Base-by-base conservation (phyloP, 208 protist genomes). In the Acanthamoeba castellanii region DNA sequence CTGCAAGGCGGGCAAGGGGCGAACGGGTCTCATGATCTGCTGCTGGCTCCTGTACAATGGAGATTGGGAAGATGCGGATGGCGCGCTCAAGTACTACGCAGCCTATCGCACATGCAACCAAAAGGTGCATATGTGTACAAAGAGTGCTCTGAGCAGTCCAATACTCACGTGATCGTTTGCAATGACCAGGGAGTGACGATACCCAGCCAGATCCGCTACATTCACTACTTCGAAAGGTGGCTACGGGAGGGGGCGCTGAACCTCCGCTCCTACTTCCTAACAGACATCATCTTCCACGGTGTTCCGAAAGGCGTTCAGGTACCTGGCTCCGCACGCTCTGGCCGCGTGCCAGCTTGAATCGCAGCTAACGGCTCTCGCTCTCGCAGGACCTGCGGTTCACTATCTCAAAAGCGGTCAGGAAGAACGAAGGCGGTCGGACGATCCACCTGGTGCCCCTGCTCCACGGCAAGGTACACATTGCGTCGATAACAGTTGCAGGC, bases 1-100 rank as follows among this genome's bases (percentile, higher is more conserved):
- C n/a, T 93, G 88, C 37, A 93, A 93, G 88, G 88, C 88, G 0
- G 88, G 88, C 4, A 93, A 93, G 88, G 81, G 81, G 9, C 42
- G 81, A 59, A 88, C 81, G 42, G 81, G 81, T 9, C 52, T 88
- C 13, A 88, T 88, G 81, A 88, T 88, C 22, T 88, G 81, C 32
- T 88, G 81, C 42, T 88, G 81, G 81, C 47, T 88, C 16, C 25
- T 88, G 9, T 88, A 45, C 32, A 88, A 50, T 27, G 30, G 30
- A 27, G 45, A 88, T 16, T 88, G 81, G 81, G 34, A 50, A 27
- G 20, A n/a, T 6, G 81, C 81, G 9, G 45, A 88, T 3, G 81
- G 42, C 8, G 81, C 81, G 16, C 20, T 88, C n/a, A 50, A 32
- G 81, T 88, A 47, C 42, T 88, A 88, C 30, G 81, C 81, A 8